Evolutionary conservation across 1,139 yeast genomes (phyloP), one percentile per base, ranked within the genome.

Genomic region (Debaryomyces subglobosus): DNA sequence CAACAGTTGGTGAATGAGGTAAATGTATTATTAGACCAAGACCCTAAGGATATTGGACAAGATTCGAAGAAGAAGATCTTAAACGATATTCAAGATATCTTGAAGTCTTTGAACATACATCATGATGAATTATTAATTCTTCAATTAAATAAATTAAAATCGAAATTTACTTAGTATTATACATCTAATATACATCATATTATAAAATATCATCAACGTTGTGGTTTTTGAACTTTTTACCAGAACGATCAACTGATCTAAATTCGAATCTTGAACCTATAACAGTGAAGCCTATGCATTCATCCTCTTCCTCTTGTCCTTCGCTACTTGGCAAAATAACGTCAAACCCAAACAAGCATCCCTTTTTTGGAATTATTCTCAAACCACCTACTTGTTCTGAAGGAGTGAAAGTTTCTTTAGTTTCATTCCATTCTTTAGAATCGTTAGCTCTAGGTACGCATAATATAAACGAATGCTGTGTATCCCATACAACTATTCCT

Each of bases 401-500:
- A 0, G 75, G 68, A 5, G 68, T 56, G 12, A 60, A 57, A 39
- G 48, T 21, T 24, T 44, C 35, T 24, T 49, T 44, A 10, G 48
- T 20, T 43, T 60, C 66, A 21, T 64, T 60, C 58, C 69, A 63
- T 33, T 66, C 65, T 50, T 70, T 71, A 56, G 78, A 60, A 40
- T 68, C 72, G 21, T 64, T 65, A 20, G 63, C 62, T 42, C 82
- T 70, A 2, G 82, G 81, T 0, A 81, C 78, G 25, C 86, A 83
- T 43, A 92, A 58, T 3, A 90, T 80, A 60, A 90, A 87, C 48
- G 82, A 79, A 57, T 86, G 82, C 62, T 89, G 92, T 6, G 94
- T 82, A 62, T 94, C 99, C 86, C 96, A 89, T 1, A 90, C 71
- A 1, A 92, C 90, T 5, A 92, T 87, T 0, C 99, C 99, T 37